These are phyloP conservation scores for Globisporangium perplexum DNA, from an alignment of 352 stramenopile genomes.

Conservation along the genomic window DNA sequence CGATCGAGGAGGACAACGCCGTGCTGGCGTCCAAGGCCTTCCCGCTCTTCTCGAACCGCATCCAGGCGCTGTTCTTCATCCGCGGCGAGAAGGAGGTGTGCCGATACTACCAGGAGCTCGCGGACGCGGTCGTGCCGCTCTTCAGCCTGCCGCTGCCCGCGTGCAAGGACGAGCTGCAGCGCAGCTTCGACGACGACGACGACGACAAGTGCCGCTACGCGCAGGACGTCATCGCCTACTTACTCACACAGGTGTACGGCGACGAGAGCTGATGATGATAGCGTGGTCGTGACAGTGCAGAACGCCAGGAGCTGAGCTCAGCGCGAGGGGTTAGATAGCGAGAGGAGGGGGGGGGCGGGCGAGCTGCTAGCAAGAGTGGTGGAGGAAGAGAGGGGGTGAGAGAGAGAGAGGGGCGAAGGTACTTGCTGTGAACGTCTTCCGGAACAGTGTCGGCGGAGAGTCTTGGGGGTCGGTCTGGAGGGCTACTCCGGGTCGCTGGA, in stretches of 20 bases:
- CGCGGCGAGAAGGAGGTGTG: slow-evolving; percentile 87
- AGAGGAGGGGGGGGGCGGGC: not conserved
- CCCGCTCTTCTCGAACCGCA: slow-evolving; percentile 82
- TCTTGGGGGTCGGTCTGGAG: no score
- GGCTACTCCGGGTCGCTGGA: slow-evolving; percentile 25
- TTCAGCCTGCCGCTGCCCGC: slow-evolving; percentile 63
- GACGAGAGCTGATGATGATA: slow-evolving; percentile 41
- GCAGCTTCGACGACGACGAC: slow-evolving; percentile 76
- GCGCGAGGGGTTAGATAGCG: not conserved
- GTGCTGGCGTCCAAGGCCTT: slow-evolving; percentile 76
- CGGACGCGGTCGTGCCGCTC: slow-evolving; percentile 79
- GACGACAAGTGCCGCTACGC: slow-evolving; percentile 81
- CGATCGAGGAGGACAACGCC: slow-evolving; percentile 84
- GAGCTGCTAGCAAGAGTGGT: not conserved
- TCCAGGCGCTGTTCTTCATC: slow-evolving; percentile 87
- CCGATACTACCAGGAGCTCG: slow-evolving; percentile 72
- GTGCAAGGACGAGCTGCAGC: slow-evolving; percentile 68
- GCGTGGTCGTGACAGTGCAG: no score
- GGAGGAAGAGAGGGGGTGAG: no score
- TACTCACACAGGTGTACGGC: slow-evolving; percentile 79
- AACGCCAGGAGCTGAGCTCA: no score
- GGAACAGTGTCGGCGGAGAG: not conserved
- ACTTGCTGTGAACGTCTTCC: not conserved
- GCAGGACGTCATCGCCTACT: slow-evolving; percentile 85
- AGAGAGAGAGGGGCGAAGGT: not conserved